Base-by-base conservation (phyloP, 106 monocot genomes). In the Phalaenopsis equestris region DNA sequence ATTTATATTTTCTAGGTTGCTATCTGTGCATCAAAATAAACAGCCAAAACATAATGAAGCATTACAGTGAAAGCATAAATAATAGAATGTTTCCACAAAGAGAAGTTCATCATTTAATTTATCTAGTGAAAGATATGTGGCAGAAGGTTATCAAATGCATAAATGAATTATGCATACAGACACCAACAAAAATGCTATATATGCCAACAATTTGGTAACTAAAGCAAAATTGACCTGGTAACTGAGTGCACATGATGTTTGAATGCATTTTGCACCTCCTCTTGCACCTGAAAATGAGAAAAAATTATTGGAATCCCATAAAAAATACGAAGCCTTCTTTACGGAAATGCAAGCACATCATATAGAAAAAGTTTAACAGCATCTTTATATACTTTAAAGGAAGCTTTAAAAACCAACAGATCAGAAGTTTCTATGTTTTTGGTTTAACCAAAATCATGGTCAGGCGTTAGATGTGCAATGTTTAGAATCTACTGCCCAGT, bases 181-280 rank as follows among this genome's bases (percentile, higher is more conserved):
- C 70, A 37, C 70, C 70, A 70, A 39, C 1, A 30, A 37, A n/a
- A 30, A 70, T 30, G 30, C 5, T 70, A 70, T 70, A 38, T 30
- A 70, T 19, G 38, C 12, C 12, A 70, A 39, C 10, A 12, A 52
- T 52, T 52, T 6, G 37, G 67, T 48, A 67, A 72, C 19, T 78
- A 9, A 41, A 21, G 37, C 14, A 75, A 52, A 38, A 42, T 48
- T 83, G 80, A 92, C 92, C 88, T 82, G 15, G 84, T 75, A 38
- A 56, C 70, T 23, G 81, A 77, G 17, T 72, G 80, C 14, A 75
- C 67, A 81, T 84, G 77, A 41, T 84, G 86, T 18, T 43, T 67
- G 4, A 90, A 78, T 81, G 84, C 90, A 42, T 83, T 90, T 38
- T 87, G 74, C 73, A 92, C 90, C 80, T 86, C 92, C 77, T 92